These are phyloP conservation scores for Vitellaria paradoxa DNA, from an alignment of 179 eudicot genomes.

Conservation along the genomic window DNA sequence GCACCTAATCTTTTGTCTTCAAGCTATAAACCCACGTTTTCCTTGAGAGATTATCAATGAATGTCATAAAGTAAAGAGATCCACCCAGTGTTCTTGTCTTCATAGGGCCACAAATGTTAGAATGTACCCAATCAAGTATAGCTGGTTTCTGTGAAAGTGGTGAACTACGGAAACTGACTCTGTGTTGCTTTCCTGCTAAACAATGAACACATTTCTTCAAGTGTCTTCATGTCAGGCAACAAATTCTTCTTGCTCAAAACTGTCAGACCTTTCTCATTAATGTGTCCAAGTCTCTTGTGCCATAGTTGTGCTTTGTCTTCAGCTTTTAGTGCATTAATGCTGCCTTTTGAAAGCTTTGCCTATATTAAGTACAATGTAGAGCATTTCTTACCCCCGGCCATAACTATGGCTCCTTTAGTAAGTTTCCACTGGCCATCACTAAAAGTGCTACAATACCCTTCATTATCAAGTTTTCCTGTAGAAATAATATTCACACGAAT, in stretches of 20 bases:
- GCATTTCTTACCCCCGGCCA: neutral
- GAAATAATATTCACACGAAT: neutral
- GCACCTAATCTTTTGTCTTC: conserved; percentile 11
- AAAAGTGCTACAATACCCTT: neutral
- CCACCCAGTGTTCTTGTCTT: neutral
- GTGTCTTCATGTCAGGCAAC: no score
- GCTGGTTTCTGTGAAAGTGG: neutral
- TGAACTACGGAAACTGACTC: neutral
- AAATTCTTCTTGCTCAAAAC: no score
- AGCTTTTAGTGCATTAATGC: neutral
- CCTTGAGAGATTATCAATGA: neutral
- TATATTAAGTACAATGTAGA: neutral
- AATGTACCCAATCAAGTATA: neutral
- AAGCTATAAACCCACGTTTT: neutral
- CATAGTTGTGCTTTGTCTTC: neutral
- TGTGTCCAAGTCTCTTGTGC: neutral
- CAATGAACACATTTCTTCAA: no score
- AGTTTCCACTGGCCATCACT: neutral
- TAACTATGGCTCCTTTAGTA: neutral
- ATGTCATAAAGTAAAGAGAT: neutral
- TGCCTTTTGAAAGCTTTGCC: neutral
- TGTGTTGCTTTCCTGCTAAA: no score
- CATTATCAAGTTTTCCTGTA: neutral
- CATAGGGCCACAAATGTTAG: neutral
- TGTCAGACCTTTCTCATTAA: neutral